Base-by-base conservation (phyloP, 2,329 filamentous ascomycete species). In the Chrysosphaeria jannelii region DNA sequence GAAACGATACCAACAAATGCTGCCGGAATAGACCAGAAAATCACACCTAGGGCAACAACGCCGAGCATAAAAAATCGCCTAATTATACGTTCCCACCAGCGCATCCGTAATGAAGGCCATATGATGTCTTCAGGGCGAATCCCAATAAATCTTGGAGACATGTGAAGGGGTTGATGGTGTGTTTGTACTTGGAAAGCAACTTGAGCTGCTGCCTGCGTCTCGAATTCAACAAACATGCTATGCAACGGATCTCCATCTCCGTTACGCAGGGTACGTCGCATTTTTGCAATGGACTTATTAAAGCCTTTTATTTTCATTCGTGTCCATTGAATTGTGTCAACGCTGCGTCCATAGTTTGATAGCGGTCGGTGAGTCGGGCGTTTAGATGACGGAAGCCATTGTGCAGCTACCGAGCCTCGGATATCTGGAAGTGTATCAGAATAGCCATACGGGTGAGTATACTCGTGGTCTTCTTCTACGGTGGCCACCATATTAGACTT, bases 221-320 rank as follows among this genome's bases (percentile, higher is more conserved):
- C 57, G 38, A 90, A 97, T 38, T 93, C 79, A 31, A 97, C 72
- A 36, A 97, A 93, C n/a, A 85, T 69, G 3, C 78, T 67, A 24
- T 60, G 60, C 25, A 68, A 49, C 32, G 57, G 54, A 25, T 58
- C 51, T 13, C 53, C 65, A 30, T 74, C 56, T 23, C 70, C 63
- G 8, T 53, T 46, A 19, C 56, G 54, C 35, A 75, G 65, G 19
- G 58, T 33, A 43, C 59, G 44, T 62, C 44, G 44, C 22, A 51
- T 41, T 32, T 54, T 39, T 23, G 43, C 41, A 22, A 47, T 45
- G 20, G 39, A 31, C 5, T 32, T 27, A 29, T 40, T 41, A 18
- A 46, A 39, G 10, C 37, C 32, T 25, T 42, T 43, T 25, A 81
- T 52, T 37, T 72, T 57, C 6, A 58, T 51, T 19, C 79, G 67